Conservation (phyloP, 176 grass and related monocot genomes). For the Oryza rufipogon region DNA sequence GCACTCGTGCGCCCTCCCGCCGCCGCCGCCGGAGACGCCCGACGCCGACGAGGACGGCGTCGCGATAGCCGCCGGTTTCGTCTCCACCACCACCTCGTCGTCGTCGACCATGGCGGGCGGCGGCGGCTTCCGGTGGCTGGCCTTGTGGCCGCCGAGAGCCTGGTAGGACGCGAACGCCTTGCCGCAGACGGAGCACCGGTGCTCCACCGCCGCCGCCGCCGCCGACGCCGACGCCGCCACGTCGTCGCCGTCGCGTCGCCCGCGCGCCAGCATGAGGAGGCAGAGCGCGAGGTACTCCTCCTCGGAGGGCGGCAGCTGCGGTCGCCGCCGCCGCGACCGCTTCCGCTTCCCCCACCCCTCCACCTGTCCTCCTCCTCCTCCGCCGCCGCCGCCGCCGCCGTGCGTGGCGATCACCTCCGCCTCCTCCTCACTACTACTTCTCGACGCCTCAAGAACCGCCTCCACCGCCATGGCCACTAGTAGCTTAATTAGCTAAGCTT, state of each 20-base stretch:
- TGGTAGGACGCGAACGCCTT: slow-evolving; percentile 85
- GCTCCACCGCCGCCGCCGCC: neutral
- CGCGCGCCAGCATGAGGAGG: slow-evolving; percentile 77
- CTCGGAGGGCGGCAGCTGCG: slow-evolving; percentile 36
- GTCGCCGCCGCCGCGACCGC: slow-evolving; percentile 49
- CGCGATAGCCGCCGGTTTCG: neutral
- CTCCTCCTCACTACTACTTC: neutral
- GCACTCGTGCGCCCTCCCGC: slow-evolving; percentile 57
- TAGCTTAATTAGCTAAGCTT: too few relatives aligned
- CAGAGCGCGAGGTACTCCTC: slow-evolving; percentile 82
- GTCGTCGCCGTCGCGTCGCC: slow-evolving; percentile 14
- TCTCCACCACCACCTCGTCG: neutral
- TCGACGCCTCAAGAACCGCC: slow-evolving; percentile 31
- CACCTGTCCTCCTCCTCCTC: neutral
- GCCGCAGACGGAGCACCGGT: slow-evolving; percentile 90
- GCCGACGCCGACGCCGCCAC: neutral
- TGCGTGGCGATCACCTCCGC: too few relatives aligned
- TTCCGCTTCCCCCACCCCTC: slow-evolving; percentile 61
- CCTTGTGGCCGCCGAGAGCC: slow-evolving; percentile 88
- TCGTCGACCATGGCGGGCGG: neutral
- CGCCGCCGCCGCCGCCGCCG: too few relatives aligned
- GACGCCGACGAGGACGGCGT: slow-evolving; percentile 35
- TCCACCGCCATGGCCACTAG: slow-evolving; percentile 56
- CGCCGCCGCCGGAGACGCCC: neutral
- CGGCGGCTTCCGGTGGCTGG: slow-evolving; percentile 71